Conservation (phyloP, 1,284 basidiomycete species). For the Papiliotrema laurentii region DNA sequence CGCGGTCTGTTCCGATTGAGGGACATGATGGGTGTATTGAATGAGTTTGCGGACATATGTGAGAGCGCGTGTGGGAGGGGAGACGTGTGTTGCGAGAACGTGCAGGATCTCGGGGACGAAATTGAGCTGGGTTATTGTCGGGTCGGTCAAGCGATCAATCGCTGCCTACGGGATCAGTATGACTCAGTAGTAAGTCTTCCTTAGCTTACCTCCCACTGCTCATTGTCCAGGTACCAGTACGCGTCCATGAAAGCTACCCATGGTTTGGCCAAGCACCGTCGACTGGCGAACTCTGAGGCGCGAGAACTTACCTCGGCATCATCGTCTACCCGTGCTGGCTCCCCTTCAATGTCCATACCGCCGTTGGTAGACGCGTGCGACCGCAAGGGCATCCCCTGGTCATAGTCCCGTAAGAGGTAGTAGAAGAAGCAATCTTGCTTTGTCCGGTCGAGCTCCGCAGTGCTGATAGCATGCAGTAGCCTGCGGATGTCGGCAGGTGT, state of each 20-base stretch:
- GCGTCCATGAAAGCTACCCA: conserved; percentile 42
- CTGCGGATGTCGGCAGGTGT: conserved; percentile 30
- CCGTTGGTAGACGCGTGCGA: conserved; percentile 1
- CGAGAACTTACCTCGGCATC: conserved; percentile 2
- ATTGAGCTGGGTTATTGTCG: conserved; percentile 35
- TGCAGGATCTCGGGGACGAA: conserved; percentile 33
- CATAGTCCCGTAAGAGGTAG: conserved; percentile 37
- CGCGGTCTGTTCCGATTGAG: conserved; percentile 10
- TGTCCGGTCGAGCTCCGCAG: conserved; percentile 26
- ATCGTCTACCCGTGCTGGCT: neutral
- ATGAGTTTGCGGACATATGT: conserved; percentile 27
- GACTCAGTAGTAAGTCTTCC: neutral
- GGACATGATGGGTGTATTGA: conserved; percentile 7
- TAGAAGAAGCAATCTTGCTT: conserved; percentile 43
- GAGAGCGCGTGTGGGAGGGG: conserved; percentile 28
- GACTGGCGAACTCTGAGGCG: conserved; percentile 28
- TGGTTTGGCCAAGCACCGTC: conserved; percentile 30
- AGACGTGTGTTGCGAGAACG: conserved; percentile 27
- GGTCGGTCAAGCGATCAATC: conserved; percentile 26
- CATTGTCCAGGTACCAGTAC: conserved; percentile 42
- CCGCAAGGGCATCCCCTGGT: neutral
- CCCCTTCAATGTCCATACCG: neutral
- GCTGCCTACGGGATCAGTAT: conserved; percentile 14
- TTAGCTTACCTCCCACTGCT: conserved; percentile 25
- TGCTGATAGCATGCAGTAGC: conserved; percentile 30